A percentile compares a stretch with the other conserved stretches of the same genome.
Evolutionary conservation across 495 filamentous ascomycete species (phyloP).

Genomic region (Aspergillus wentii): DNA sequence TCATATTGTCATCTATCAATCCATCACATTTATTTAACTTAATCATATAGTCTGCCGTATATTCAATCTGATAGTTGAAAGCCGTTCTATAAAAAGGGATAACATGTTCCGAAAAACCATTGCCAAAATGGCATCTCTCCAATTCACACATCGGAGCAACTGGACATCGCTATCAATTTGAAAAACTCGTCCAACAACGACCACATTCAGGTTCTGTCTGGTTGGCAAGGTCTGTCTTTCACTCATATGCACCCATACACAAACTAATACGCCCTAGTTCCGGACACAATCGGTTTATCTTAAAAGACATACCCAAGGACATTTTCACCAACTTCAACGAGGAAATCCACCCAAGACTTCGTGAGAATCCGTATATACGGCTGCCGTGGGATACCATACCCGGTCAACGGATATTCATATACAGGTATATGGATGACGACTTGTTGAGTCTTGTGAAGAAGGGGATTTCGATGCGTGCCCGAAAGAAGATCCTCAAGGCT

Average conservation of each 20-base stretch:
- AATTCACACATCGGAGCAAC: conserved; percentile 16
- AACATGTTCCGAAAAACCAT: too few species aligned
- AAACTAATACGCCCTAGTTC: conserved; percentile 12
- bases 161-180: conserved; percentile 16
- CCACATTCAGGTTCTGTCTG: conserved; percentile 19
- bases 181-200: conserved; percentile 21
- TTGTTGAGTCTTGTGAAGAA: conserved; percentile 36
- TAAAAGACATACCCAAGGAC: conserved; percentile 23
- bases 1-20: too few species aligned
- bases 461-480: conserved; percentile 23
- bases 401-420: conserved; percentile 36
- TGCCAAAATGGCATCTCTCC: too few species aligned
- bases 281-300: conserved; percentile 19
- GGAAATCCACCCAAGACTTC: conserved; percentile 25
- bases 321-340: conserved; percentile 20
- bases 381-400: conserved; percentile 34
- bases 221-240: conserved; percentile 17
- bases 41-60: too few species aligned
- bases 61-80: too few species aligned
- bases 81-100: too few species aligned
- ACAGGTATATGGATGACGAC: conserved; percentile 35
- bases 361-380: conserved; percentile 27
- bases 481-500: conserved; percentile 38
- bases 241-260: background rate
- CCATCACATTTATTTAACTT: too few species aligned